phyloP scores from a whole-genome alignment of 495 filamentous ascomycete genomes.

The Physcia stellaris region DNA sequence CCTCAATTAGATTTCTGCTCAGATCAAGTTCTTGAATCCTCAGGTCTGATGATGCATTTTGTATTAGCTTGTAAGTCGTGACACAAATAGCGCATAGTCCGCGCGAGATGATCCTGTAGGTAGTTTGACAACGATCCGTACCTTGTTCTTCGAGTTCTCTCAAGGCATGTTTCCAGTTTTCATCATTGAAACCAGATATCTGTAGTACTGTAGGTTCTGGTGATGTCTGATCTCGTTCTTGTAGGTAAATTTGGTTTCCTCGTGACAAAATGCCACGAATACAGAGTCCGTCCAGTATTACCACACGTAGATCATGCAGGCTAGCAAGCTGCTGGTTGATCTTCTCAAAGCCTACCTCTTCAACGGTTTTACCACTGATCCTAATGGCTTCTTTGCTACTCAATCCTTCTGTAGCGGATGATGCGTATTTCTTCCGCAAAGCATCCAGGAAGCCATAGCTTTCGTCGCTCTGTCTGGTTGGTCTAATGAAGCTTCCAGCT shows the following conservation, averaged over 20 bases:
- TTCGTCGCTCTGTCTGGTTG: constrained; percentile 52
- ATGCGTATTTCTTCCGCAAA: constrained; percentile 68
- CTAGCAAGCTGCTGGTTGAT: constrained; percentile 65
- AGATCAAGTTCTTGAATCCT: constrained; percentile 75
- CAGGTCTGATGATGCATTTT: constrained; percentile 18
- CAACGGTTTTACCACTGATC: constrained; percentile 75
- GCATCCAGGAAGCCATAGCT: constrained; percentile 65
- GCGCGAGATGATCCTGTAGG: neutral
- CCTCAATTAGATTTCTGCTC: constrained; percentile 67
- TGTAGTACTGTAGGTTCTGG: too few species aligned
- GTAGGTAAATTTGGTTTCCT: neutral
- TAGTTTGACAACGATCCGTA: too few species aligned
- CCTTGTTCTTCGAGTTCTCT: constrained; percentile 26
- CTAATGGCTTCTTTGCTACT: constrained; percentile 32
- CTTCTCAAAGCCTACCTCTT: constrained; percentile 95
- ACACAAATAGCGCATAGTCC: constrained; percentile 5
- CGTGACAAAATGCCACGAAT: constrained; percentile 30
- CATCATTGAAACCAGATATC: too few species aligned
- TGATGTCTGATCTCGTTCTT: neutral
- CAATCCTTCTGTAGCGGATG: constrained; percentile 24
- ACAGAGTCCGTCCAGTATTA: constrained; percentile 63
- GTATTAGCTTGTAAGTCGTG: too few species aligned
- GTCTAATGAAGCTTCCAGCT: constrained; percentile 76
- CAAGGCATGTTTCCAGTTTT: too few species aligned
- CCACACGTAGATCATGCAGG: constrained; percentile 61